phyloP scores from a whole-genome alignment of 148 eudicot genomes.

The Arbutus unedo region DNA sequence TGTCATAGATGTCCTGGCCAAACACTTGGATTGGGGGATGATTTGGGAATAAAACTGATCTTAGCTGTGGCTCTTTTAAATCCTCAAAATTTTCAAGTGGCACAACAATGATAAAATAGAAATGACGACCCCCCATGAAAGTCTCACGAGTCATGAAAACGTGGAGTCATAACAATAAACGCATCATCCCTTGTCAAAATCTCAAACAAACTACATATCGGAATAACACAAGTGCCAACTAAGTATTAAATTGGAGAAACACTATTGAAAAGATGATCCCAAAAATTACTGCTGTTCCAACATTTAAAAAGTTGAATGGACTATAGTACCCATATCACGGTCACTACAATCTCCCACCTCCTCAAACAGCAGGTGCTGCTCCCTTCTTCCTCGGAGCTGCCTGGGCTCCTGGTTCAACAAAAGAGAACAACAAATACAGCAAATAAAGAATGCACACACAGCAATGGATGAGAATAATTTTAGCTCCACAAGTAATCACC shows the following conservation, averaged over 20 bases:
- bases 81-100: background rate
- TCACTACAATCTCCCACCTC: background rate
- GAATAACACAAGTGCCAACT: background rate
- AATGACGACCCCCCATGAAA: background rate
- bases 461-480: background rate
- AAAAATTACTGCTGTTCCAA: background rate
- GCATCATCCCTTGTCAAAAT: background rate
- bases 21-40: background rate
- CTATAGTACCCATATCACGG: background rate
- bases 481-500: constrained; percentile 19
- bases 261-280: constrained; percentile 3
- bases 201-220: background rate
- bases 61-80: background rate
- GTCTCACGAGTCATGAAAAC: background rate
- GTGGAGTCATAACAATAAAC: background rate
- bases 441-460: background rate
- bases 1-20: too few relatives aligned
- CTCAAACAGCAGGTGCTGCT: constrained; percentile 27
- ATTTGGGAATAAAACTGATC: background rate
- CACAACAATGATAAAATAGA: background rate
- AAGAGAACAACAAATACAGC: background rate
- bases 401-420: constrained; percentile 25
- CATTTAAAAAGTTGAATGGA: background rate
- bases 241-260: constrained; percentile 10
- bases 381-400: constrained; percentile 43